Evolutionary conservation across 2,329 filamentous ascomycete genomes (phyloP), one percentile per base, ranked within the genome.

Genomic region (Colletotrichum sp.): DNA sequence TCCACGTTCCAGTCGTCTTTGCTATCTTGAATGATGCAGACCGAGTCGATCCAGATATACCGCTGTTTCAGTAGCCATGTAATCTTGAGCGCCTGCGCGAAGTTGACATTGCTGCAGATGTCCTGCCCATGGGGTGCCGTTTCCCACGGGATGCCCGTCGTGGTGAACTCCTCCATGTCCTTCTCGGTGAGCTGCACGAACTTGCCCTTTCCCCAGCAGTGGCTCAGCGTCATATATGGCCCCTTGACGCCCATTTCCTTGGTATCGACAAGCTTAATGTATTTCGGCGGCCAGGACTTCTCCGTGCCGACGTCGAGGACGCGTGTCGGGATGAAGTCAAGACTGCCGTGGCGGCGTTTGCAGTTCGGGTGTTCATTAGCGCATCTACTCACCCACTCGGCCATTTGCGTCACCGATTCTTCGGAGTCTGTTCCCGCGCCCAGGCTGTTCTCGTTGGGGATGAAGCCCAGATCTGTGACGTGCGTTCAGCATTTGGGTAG

Each of bases 21-120:
- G 9, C 74, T 21, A 4, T 26, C 38, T 48, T 80, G 79, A 8
- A 80, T 68, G 56, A 81, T 81, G 58, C 80, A 81, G 3, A 81
- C 67, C 5, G 79, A 80, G 67, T 81, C 79, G 30, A 81, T 80
- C 79, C 79, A 81, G 7, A 81, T 18, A 24, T 80, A 81, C 3
- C 65, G 43, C 38, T 76, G n/a, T 5, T 77, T 78, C 7, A 80
- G 59, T 12, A 52, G 34, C 2, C 75, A 73, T 3, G 74, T 64
- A 6, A 79, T 66, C 8, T 32, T 38, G 4, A 80, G 61, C n/a
- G 79, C 78, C 48, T 81, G 74, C 18, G 59, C 73, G 36, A 80
- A 80, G 64, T 69, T 79, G 26, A 21, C 26, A 21, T 71, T 74
- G 30, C 68, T 66, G 52, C 24, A n/a, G 18, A 69, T 52, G 14